Base-by-base conservation (phyloP, 2,329 filamentous ascomycete genomes). In the Teratosphaeriaceae sp. region DNA sequence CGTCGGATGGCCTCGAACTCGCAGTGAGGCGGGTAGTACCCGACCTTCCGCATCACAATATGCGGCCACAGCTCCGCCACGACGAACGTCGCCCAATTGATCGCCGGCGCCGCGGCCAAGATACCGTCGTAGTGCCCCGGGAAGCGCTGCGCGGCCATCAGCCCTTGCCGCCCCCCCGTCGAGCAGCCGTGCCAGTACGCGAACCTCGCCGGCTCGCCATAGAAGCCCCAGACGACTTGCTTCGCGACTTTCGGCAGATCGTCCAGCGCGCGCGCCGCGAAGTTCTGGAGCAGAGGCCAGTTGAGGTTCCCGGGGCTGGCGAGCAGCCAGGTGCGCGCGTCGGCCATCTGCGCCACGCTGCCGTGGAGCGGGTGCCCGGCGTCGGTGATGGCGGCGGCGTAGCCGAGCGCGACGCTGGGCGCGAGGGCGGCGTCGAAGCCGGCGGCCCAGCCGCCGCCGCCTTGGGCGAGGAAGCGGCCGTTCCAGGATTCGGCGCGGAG, bases 71-170 rank as follows among this genome's bases (percentile, higher is more conserved):
- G 53, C 13, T 56, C 52, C 1, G 57, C 51, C 1, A 55, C 36
- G 7, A 61, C 20, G 40, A 63, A 60, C 0, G 47, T 56, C 3
- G 49, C 47, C 61, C 59, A 66, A 40, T 68, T 63, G 36, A 68
- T 59, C 2, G 66, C 66, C 11, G 68, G 66, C 1, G 65, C 60
- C 4, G 48, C 45, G 3, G 68, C 65, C 3, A 66, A 42, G 39
- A 71, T 68, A 16, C 67, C 65, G 46, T 71, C 60, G 42, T 62
- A 69, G 2, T 56, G 51, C 2, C 54, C 40, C 5, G 65, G 65
- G 44, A 61, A 68, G 9, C 59, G 45, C 42, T 69, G 65, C 5
- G 65, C 64, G 8, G 58, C 26, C 55, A 62, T 63, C 13, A 64
- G 42, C 2, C 64, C 65, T 42, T 67, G 64, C 13, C 65, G 44